A percentile compares a stretch with the other conserved stretches of the same genome.
phyloP scores from a whole-genome alignment of 441 rosid species.

The Adansonia gregorii region DNA sequence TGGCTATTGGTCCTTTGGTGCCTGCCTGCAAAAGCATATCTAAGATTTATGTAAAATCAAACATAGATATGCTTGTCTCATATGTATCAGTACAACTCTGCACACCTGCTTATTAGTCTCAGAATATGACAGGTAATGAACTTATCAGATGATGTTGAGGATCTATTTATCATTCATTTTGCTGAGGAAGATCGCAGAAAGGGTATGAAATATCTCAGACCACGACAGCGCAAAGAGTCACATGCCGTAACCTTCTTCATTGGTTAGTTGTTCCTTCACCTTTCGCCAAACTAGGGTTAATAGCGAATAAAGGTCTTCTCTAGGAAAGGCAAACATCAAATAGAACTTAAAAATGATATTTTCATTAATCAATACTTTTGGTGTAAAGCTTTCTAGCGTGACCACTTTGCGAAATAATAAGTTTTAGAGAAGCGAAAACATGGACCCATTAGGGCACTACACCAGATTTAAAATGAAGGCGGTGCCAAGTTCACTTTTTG shows the following conservation, averaged over 20 bases:
- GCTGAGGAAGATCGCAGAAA: slow-evolving; percentile 77
- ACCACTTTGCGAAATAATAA: slow-evolving; percentile 35
- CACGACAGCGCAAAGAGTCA: slow-evolving; percentile 78
- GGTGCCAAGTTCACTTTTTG: slow-evolving; percentile 39
- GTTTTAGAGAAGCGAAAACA: slow-evolving; percentile 35
- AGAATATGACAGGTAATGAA: slow-evolving; percentile 73
- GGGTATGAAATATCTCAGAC: slow-evolving; percentile 87
- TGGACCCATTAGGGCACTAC: slow-evolving; percentile 59
- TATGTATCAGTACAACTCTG: slow-evolving; percentile 23
- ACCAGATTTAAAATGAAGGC: slow-evolving; percentile 41
- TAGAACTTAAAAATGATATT: slow-evolving; percentile 18
- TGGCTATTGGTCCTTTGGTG: slow-evolving; percentile 37
- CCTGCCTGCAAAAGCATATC: slow-evolving; percentile 28
- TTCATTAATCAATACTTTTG: slow-evolving; percentile 26
- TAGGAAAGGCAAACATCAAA: neutral
- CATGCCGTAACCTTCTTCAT: slow-evolving; percentile 85
- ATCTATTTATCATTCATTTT: slow-evolving; percentile 77
- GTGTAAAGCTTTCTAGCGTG: slow-evolving; percentile 35
- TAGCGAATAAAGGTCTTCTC: neutral
- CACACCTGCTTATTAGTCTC: slow-evolving; percentile 33
- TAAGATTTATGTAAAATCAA: slow-evolving; percentile 25
- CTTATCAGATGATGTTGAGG: slow-evolving; percentile 87
- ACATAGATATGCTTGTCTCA: slow-evolving; percentile 48
- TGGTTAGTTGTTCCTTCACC: slow-evolving; percentile 61
- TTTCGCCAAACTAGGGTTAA: slow-evolving; percentile 12